Conservation (phyloP, 1,284 basidiomycete species). For the Sporisorium iseilematis-ciliati region DNA sequence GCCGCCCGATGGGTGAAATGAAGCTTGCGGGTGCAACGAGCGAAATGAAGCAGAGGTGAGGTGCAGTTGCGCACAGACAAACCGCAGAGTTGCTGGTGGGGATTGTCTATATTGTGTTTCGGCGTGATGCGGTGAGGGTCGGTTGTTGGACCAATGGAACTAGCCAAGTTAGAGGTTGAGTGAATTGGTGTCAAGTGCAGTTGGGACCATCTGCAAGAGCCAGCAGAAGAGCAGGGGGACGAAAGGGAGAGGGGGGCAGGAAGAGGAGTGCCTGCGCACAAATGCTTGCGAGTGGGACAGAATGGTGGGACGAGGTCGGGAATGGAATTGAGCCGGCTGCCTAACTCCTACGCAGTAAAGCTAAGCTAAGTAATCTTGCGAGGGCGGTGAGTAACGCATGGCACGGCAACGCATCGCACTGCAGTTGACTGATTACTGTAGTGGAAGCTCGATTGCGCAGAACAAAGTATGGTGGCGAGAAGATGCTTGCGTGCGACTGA, state of each 20-base stretch:
- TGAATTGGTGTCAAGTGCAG: neutral
- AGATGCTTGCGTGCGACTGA: neutral
- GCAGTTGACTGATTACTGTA: too few species aligned
- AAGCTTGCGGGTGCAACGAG: neutral
- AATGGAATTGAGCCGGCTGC: neutral
- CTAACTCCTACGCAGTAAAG: neutral
- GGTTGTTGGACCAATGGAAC: neutral
- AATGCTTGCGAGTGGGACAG: neutral
- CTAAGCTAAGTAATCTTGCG: neutral
- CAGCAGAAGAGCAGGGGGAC: neutral
- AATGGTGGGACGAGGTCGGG: constrained; percentile 3
- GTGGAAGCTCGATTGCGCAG: neutral
- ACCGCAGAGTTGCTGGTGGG: constrained; percentile 2
- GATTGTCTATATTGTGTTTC: neutral
- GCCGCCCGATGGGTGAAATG: neutral
- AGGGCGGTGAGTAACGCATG: neutral
- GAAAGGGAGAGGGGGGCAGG: too few species aligned
- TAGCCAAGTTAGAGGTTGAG: neutral
- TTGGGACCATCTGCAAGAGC: neutral
- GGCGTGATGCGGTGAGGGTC: neutral
- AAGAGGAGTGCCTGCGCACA: neutral
- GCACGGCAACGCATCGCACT: neutral
- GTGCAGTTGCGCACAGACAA: constrained; percentile 4
- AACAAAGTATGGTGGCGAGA: neutral
- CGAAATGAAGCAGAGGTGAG: neutral